These are phyloP conservation scores for Kingdonia uniflora DNA, from an alignment of 164 flowering plant species.

Conservation along the genomic window DNA sequence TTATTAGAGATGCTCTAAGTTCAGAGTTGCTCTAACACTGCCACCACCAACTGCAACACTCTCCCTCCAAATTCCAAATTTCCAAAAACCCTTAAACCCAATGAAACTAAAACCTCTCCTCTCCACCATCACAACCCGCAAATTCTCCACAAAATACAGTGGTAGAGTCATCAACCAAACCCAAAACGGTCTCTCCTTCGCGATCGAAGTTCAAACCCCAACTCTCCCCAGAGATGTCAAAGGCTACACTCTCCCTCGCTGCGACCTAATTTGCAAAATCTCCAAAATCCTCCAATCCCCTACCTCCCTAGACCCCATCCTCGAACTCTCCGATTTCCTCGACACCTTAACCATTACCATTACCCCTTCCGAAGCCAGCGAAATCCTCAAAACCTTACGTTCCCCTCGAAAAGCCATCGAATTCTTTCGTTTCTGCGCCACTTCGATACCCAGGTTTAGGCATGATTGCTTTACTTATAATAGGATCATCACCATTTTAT, in stretches of 20 bases:
- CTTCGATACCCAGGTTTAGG: conserved; percentile 41
- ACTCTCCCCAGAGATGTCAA: conserved; percentile 33
- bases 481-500: conserved; percentile 45
- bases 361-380: conserved; percentile 68
- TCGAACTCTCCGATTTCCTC: conserved; percentile 44
- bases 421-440: conserved; percentile 60
- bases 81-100: no score
- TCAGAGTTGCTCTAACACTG: no score
- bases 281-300: conserved; percentile 42
- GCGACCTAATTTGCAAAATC: conserved; percentile 62
- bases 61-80: no score
- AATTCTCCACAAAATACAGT: conserved; percentile 71
- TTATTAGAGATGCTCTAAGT: no score
- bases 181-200: conserved; percentile 39
- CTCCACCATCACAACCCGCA: no score
- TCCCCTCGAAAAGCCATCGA: conserved; percentile 48
- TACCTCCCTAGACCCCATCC: conserved; percentile 27
- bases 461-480: conserved; percentile 74
- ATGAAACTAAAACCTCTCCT: no score
- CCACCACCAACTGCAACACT: no score
- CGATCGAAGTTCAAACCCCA: conserved; percentile 39
- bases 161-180: conserved; percentile 41
- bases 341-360: conserved; percentile 38
- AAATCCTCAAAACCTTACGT: conserved; percentile 53
- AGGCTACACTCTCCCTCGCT: conserved; percentile 82